Evolutionary conservation across 169 alveolate genomes (phyloP), one percentile per base, ranked within the genome.

Genomic region (Cryptosporidium sp.): DNA sequence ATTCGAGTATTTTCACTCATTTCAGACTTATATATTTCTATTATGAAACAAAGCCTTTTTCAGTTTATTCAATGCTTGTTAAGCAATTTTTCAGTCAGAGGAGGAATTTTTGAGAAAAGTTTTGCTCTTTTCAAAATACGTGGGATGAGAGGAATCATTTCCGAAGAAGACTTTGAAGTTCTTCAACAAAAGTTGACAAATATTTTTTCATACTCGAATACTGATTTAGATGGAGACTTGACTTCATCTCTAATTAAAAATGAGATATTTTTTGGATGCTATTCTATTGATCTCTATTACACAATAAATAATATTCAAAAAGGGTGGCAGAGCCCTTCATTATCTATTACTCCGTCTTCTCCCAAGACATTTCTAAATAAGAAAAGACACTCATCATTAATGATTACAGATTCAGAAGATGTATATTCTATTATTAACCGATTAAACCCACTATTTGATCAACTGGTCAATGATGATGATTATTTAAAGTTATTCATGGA

Each of bases 181-280:
- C 75, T 80, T 44, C 89, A 80, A 23, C 56, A 48, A 26, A 80
- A 80, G 70, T 37, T 80, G 29, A 80, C 75, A 12, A 35, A 80
- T 14, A 23, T 48, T 14, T 31, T 31, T 39, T 80, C 75, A 5
- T 65, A 80, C 37, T 80, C 87, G 3, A 80, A 42, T 42, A 45
- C 42, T 9, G 26, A 6, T 18, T 61, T 44, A 29, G 67, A 21
- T n/a, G 67, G 35, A 0, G 75, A 33, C 33, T 26, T 18, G 12
- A 26, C 44, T 62, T 61, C 37, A 29, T 80, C 80, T 45, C 69
- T 61, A 29, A 45, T 80, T 14, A 80, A 62, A 21, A 65, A 80
- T 48, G 89, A 80, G 48, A 80, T 80, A 37, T 80, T 80, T 48
- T 80, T 80, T 60, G 89, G 89, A 8, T 80, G 89, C 35, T 80